Evolutionary conservation across 1,139 yeast genomes (phyloP).

Genomic region (Taphrina betulina): DNA sequence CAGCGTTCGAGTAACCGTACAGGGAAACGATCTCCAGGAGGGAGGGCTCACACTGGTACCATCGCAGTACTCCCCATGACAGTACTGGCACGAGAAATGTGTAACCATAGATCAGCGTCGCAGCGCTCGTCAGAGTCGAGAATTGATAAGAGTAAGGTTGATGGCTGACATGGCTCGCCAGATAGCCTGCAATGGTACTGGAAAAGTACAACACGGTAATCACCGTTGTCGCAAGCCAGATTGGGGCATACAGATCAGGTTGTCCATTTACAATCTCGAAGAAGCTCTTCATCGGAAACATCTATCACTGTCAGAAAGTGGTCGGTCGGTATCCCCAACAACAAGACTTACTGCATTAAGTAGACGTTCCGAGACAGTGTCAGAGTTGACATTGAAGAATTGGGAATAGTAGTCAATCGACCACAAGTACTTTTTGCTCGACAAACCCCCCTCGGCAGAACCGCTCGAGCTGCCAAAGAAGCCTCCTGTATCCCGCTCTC

Average conservation of each 20-base stretch:
- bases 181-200: conserved; percentile 60
- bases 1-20: conserved; percentile 74
- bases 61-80: conserved; percentile 54
- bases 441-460: conserved; percentile 29
- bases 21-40: conserved; percentile 55
- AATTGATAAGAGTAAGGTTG: conserved; percentile 59
- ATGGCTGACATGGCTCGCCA: conserved; percentile 49
- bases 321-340: background rate
- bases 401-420: conserved; percentile 38
- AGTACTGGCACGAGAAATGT: conserved; percentile 61
- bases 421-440: conserved; percentile 36
- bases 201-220: conserved; percentile 71
- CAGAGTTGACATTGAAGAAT: conserved; percentile 35
- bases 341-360: conserved; percentile 6
- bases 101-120: conserved; percentile 69
- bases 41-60: conserved; percentile 44
- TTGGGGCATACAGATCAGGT: conserved; percentile 73
- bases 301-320: background rate
- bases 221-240: conserved; percentile 81
- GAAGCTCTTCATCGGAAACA: conserved; percentile 47
- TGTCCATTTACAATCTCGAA: conserved; percentile 47
- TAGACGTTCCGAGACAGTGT: conserved; percentile 36
- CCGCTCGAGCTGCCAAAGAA: background rate
- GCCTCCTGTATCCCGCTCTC: conserved; percentile 2
- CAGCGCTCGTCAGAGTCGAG: conserved; percentile 62